phyloP scores from a whole-genome alignment of 1,284 basidiomycete genomes.

The Ustilago nuda region DNA sequence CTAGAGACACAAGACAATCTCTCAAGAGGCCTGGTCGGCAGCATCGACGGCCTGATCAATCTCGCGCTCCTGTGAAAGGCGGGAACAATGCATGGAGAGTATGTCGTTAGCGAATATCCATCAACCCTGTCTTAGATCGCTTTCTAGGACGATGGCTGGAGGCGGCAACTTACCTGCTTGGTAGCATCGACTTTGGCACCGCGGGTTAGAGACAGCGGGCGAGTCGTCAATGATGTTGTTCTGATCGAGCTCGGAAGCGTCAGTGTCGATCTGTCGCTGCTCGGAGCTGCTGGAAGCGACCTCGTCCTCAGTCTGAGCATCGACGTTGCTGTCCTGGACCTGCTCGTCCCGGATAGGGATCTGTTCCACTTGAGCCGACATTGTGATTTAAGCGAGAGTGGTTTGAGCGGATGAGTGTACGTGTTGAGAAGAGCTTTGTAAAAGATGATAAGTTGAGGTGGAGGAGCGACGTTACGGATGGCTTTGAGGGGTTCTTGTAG shows the following conservation, averaged over 20 bases:
- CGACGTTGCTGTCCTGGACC: slow-evolving; percentile 47
- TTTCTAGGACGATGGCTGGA: not conserved
- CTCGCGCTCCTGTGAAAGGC: slow-evolving; percentile 41
- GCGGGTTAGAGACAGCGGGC: slow-evolving; percentile 49
- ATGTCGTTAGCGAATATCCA: not conserved
- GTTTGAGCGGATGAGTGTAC: slow-evolving; percentile 13
- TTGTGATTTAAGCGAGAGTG: slow-evolving; percentile 14
- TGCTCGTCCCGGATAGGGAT: slow-evolving; percentile 49
- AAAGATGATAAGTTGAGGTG: not conserved
- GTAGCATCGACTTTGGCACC: slow-evolving; percentile 52
- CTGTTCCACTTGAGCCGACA: slow-evolving; percentile 50
- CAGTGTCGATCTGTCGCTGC: slow-evolving; percentile 40
- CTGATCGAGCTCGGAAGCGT: slow-evolving; percentile 45
- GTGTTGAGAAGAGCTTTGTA: not conserved
- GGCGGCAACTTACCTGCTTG: slow-evolving; percentile 41
- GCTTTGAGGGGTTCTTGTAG: slow-evolving; percentile 16
- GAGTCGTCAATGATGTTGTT: slow-evolving; percentile 58
- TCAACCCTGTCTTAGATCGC: not conserved
- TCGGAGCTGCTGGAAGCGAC: slow-evolving; percentile 30
- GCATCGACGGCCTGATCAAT: slow-evolving; percentile 50
- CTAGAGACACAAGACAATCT: not conserved
- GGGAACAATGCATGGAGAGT: not conserved
- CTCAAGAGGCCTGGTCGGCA: slow-evolving; percentile 26
- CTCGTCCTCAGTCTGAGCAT: slow-evolving; percentile 52
- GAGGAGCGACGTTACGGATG: too few species aligned